Evolutionary conservation across 2,329 filamentous ascomycete genomes (phyloP), one percentile per base, ranked within the genome.

Genomic region (Claviceps maximensis): DNA sequence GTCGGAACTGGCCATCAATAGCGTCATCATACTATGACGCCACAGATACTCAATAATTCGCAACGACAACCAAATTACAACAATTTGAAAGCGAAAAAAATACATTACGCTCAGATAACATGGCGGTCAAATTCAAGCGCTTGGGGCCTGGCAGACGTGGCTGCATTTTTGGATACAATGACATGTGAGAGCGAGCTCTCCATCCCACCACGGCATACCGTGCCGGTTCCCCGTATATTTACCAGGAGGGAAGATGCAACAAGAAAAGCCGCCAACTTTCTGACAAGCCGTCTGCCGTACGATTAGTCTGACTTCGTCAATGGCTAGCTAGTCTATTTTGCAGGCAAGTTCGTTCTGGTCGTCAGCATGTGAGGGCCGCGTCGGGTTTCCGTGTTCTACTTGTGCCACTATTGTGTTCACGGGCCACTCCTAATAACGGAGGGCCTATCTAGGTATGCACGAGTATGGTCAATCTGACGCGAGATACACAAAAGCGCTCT

Each of bases 201-300:
- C 27, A 45, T 10, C 44, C 25, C 44, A 31, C 44, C 45, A 19
- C 21, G 27, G 45, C 27, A 19, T 47, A 42, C 45, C 52, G 59
- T 59, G 62, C 63, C 61, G 57, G 58, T 63, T 56, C 51, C 50
- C 25, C 54, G 36, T 40, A 49, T 49, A 47, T 23, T 57, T 56
- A 49, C 53, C 45, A 10, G 25, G 61, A 63, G 60, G 56, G 57
- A 64, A 65, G 63, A 65, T 63, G 59, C 58, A 65, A 64, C 60
- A 59, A 53, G 45, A 31, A 48, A 49, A 31, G 33, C 4, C 23
- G n/a, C 29, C 21, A 27, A 25, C 42, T 2, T n/a, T 25, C 36
- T 47, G 21, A 44, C 42, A 42, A 45, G 31, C n/a, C n/a, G 17
- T 19, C 17, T 41, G 36, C 45, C 51, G 38, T 31, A 31, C 3